Evolutionary conservation across 805 yeast species (phyloP), one percentile per base, ranked within the genome.

Genomic region (Ogataea saltuana): DNA sequence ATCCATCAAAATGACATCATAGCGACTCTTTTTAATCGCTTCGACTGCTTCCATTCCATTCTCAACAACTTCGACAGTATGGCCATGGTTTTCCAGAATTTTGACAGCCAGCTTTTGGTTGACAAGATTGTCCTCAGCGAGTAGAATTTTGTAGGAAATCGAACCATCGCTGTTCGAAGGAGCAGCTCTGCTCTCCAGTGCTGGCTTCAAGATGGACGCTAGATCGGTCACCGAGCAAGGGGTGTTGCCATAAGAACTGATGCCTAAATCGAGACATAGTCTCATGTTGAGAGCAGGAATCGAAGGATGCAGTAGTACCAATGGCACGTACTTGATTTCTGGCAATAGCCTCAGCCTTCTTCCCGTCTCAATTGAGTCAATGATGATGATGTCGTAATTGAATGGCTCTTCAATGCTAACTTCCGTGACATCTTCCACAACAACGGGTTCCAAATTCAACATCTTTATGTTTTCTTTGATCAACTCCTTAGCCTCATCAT

Each of bases 1-100:
- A 68, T 88, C 96, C 96, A 88, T 88, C 53, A 88, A 74, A 15
- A 88, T 85, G 35, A 85, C 90, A 60, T 88, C 96, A 60, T 82
- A 88, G 36, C 75, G 72, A 48, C 75, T 77, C 51, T 75, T 72
- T 60, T 81, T 72, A 33, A 86, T 80, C 1, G 89, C 90, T 46
- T 86, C 87, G 51, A 79, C 75, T 1, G 96, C 95, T 54, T 87
- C 88, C 45, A 77, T 71, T 12, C 96, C 96, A 63, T 88, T 88
- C 60, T 85, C 91, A 6, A 87, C 96, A 35, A 88, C 96, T 45
- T 80, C 82, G 10, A 88, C 90, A 45, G 75, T 72, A 65, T 88
- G 96, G 20, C 91, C 91, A 62, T 85, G 87, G 63, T 88, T 88
- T 61, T 88, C 93, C 43, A 88, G 70, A 36, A 88, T 88, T 50